phyloP scores from a whole-genome alignment of 768 basidiomycete genomes.

The Boletus rufocinnamomeus region DNA sequence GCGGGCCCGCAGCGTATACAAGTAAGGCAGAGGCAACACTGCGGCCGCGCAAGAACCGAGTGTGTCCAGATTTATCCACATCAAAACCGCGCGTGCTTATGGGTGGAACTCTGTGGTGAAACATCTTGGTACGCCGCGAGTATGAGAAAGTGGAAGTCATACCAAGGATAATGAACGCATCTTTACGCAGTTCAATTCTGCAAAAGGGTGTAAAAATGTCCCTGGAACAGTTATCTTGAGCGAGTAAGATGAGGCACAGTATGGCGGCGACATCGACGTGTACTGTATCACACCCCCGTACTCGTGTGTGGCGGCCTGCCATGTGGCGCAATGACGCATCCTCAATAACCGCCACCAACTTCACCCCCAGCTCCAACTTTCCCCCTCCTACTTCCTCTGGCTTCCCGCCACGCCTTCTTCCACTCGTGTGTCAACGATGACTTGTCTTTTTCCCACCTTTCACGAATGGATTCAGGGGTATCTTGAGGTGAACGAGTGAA shows the following conservation, averaged over 20 bases:
- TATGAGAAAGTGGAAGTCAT: neutral
- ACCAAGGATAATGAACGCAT: neutral
- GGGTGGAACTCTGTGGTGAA: neutral
- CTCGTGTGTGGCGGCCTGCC: neutral
- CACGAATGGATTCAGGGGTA: conserved; percentile 52
- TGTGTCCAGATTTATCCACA: neutral
- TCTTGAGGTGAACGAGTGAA: conserved; percentile 27
- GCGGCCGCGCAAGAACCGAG: neutral
- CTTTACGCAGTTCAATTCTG: neutral
- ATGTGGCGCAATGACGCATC: neutral
- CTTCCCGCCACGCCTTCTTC: conserved; percentile 78
- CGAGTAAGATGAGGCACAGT: neutral
- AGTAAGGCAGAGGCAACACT: neutral
- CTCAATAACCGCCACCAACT: conserved; percentile 13
- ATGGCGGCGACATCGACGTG: neutral
- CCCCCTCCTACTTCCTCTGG: conserved; percentile 61
- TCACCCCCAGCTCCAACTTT: conserved; percentile 47
- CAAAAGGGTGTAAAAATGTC: neutral
- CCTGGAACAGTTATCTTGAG: neutral
- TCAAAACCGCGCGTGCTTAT: neutral
- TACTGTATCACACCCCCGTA: neutral
- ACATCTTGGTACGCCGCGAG: neutral
- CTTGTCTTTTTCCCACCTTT: conserved; percentile 70
- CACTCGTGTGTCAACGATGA: conserved; percentile 70
- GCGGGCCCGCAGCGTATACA: neutral